Percentiles rank a stretch among this genome's conserved stretches.
phyloP scores from a whole-genome alignment of 225 moss, liverwort and hornwort species.

The Pseudisothecium myosuroides region DNA sequence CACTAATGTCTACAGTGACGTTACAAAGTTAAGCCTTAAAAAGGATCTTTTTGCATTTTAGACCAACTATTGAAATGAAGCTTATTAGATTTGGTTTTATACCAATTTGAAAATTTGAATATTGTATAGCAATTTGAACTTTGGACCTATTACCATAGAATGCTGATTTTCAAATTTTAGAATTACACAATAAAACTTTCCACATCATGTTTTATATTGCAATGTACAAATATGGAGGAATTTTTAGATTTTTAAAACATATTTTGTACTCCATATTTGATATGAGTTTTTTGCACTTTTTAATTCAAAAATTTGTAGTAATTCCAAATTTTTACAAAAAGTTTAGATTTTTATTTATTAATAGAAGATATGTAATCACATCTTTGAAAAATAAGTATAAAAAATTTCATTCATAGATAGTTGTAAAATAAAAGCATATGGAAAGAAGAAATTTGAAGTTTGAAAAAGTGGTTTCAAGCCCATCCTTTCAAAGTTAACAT shows the following conservation, averaged over 20 bases:
- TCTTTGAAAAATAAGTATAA: neutral
- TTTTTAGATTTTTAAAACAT: neutral
- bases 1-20: neutral
- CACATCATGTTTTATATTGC: too few species aligned
- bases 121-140: neutral
- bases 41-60: neutral
- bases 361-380: neutral
- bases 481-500: neutral
- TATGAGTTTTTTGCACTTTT: neutral
- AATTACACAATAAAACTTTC: too few species aligned
- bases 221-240: neutral
- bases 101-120: neutral
- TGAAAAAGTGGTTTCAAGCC: fast-evolving
- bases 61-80: neutral
- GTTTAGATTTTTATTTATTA: fast-evolving
- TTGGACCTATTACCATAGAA: neutral
- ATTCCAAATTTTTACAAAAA: neutral
- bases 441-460: neutral
- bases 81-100: neutral
- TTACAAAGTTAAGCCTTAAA: neutral
- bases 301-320: neutral
- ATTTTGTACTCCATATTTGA: too few species aligned
- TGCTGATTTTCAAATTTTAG: neutral
- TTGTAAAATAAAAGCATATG: neutral
- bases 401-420: neutral